phyloP scores from a whole-genome alignment of 164 flowering plant species.

The Vitis rupestris region DNA sequence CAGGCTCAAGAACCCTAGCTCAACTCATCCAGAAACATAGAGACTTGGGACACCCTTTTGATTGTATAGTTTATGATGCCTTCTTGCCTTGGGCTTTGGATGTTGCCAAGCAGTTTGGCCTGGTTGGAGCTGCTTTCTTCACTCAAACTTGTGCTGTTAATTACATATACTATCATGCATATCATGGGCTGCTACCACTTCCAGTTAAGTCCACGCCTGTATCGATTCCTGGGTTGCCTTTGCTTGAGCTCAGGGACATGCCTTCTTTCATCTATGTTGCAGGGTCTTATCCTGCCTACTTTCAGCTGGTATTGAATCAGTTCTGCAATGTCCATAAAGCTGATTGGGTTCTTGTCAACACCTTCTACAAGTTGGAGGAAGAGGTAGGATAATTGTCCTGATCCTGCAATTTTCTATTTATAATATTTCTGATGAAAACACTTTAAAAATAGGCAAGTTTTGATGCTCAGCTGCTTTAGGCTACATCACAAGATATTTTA shows the following conservation, averaged over 20 bases:
- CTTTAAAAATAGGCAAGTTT: too few relatives aligned
- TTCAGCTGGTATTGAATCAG: constrained; percentile 29
- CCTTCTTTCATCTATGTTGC: constrained; percentile 26
- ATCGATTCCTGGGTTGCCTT: constrained; percentile 23
- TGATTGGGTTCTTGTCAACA: constrained; percentile 32
- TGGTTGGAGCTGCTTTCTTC: constrained; percentile 28
- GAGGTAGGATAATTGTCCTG: constrained; percentile 19
- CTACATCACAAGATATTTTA: too few relatives aligned
- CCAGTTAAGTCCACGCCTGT: constrained; percentile 16
- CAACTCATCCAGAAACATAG: constrained; percentile 25
- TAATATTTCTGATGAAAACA: too few relatives aligned
- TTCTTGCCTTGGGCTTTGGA: constrained; percentile 45
- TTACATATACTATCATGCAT: constrained; percentile 22
- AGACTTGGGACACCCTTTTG: constrained; percentile 13
- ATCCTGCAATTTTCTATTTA: too few relatives aligned
- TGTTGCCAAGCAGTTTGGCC: constrained; percentile 21
- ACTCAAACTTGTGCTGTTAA: constrained; percentile 33
- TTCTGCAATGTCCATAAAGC: constrained; percentile 30
- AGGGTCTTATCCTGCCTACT: constrained; percentile 30
- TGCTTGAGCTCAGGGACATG: constrained; percentile 29
- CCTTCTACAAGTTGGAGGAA: constrained; percentile 33
- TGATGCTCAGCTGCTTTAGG: not conserved
- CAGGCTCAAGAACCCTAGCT: constrained; percentile 35
- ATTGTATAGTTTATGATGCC: constrained; percentile 41
- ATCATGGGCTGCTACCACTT: constrained; percentile 13